These are phyloP conservation scores for Knoxia roxburghii DNA, from an alignment of 257 asterid genomes.

Conservation along the genomic window DNA sequence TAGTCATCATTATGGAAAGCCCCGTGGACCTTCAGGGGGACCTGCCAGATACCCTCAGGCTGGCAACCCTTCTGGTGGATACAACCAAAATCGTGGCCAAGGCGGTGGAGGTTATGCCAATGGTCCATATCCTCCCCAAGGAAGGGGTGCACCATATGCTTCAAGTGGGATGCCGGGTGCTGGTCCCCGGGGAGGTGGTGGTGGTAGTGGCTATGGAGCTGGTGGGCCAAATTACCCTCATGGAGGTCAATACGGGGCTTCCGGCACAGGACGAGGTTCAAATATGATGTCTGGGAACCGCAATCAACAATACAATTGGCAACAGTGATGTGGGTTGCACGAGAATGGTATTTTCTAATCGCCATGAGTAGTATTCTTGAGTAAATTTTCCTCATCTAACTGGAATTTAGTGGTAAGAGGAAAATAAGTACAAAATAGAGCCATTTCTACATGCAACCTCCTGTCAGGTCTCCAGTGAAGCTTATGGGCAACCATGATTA, in stretches of 20 bases:
- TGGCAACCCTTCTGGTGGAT: slow-evolving; percentile 72
- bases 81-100: slow-evolving; percentile 65
- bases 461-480: neutral
- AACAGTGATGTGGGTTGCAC: slow-evolving; percentile 39
- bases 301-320: slow-evolving; percentile 85
- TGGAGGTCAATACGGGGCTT: slow-evolving; percentile 55
- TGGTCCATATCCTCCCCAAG: slow-evolving; percentile 77
- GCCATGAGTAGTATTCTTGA: neutral
- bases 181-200: slow-evolving; percentile 72
- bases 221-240: slow-evolving; percentile 78
- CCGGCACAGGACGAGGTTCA: slow-evolving; percentile 84
- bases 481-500: neutral
- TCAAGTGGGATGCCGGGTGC: slow-evolving; percentile 49
- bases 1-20: slow-evolving; percentile 62
- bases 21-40: slow-evolving; percentile 74
- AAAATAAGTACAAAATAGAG: neutral
- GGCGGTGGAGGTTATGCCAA: slow-evolving; percentile 69
- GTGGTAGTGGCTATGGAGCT: slow-evolving; percentile 45
- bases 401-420: neutral
- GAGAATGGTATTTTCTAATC: neutral
- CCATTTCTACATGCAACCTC: neutral
- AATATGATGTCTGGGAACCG: slow-evolving; percentile 62
- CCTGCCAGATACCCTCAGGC: slow-evolving; percentile 70
- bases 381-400: neutral
- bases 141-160: slow-evolving; percentile 65